Conservation (phyloP, 345 rosid genomes). For the Brassica cretica region DNA sequence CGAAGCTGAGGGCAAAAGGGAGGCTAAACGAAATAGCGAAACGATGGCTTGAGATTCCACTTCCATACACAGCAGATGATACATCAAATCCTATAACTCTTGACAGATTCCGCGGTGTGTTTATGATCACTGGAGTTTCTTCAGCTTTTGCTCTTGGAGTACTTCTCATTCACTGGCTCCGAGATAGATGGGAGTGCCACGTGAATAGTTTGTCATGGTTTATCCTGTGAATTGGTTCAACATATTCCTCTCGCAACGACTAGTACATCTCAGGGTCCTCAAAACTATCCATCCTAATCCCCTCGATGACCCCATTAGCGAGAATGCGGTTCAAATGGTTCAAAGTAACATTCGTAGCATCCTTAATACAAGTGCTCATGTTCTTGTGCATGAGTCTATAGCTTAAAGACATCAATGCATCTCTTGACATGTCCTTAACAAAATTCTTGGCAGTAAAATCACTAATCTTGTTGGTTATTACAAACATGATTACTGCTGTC, state of each 20-base stretch:
- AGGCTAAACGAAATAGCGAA: constrained; percentile 19
- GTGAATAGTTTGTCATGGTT: no score
- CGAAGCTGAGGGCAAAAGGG: neutral
- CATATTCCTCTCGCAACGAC: neutral
- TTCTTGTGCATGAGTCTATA: neutral
- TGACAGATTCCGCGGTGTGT: constrained; percentile 34
- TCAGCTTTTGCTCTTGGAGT: constrained; percentile 9
- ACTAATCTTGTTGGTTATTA: neutral
- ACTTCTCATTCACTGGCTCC: constrained; percentile 14
- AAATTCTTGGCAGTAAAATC: neutral
- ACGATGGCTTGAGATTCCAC: constrained; percentile 1
- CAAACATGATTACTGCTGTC: neutral
- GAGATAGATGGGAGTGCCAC: neutral
- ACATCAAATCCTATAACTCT: constrained; percentile 22
- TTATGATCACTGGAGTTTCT: constrained; percentile 27
- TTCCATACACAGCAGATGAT: constrained; percentile 21
- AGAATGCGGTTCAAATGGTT: neutral
- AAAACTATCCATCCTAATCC: constrained; percentile 15
- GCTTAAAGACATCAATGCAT: neutral
- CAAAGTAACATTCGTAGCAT: neutral
- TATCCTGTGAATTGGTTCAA: neutral
- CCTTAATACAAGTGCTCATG: neutral
- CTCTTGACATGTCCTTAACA: neutral
- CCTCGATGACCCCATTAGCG: neutral
- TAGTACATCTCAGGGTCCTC: neutral